Percentiles rank a stretch among this genome's conserved stretches.
Conservation (phyloP, 75 land plant species). For the Cryptomeria japonica region DNA sequence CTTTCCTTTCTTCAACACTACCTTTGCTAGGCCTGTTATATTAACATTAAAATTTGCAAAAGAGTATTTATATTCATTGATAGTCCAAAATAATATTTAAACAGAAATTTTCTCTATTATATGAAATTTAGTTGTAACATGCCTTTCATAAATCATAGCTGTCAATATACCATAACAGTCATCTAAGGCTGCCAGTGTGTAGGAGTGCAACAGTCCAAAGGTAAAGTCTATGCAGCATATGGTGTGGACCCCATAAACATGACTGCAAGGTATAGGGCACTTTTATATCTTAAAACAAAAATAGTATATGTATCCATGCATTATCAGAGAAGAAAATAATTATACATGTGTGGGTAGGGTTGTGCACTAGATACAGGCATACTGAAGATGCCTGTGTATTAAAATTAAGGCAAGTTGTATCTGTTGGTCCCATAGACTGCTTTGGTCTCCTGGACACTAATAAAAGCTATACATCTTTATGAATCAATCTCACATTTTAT, state of each 20-base stretch:
- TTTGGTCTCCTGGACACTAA: too few species aligned
- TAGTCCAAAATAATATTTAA: background rate
- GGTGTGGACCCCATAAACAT: background rate
- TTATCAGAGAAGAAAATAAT: background rate
- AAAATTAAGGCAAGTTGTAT: background rate
- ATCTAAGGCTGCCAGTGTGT: background rate
- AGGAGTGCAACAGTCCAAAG: background rate
- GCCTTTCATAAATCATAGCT: background rate
- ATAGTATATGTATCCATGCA: background rate
- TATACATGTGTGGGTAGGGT: background rate
- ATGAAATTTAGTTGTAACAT: background rate
- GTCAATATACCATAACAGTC: background rate
- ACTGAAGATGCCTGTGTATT: background rate
- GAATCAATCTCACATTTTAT: background rate
- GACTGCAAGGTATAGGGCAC: background rate
- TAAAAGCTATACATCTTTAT: too few species aligned
- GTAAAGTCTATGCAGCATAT: background rate
- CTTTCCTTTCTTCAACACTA: conserved; percentile 95
- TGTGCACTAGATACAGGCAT: background rate
- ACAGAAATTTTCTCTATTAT: background rate
- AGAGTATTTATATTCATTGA: background rate
- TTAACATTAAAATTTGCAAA: background rate
- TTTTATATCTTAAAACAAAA: background rate
- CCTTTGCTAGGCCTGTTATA: conserved; percentile 69
- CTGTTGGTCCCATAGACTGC: too few species aligned